These are phyloP conservation scores for Fusarium compactum DNA, from an alignment of 2,329 filamentous ascomycete species.

Conservation along the genomic window DNA sequence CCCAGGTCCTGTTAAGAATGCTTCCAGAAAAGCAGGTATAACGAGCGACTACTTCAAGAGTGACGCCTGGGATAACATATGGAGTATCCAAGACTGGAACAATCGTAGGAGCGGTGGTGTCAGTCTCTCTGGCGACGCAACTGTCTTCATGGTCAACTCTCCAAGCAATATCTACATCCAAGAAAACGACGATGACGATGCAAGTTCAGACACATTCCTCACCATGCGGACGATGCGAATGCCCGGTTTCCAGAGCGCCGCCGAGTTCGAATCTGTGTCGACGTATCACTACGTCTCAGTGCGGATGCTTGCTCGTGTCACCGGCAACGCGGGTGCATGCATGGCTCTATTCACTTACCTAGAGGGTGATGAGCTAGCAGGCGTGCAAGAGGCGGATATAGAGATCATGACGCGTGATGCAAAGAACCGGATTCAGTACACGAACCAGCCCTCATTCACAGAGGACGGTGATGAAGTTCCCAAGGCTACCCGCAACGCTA, in stretches of 20 bases:
- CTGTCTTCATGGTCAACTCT: constrained; percentile 56
- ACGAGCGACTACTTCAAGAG: constrained; percentile 57
- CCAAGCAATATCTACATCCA: constrained; percentile 62
- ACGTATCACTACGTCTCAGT: constrained; percentile 52
- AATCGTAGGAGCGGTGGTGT: constrained; percentile 53
- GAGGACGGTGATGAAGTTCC: constrained; percentile 58
- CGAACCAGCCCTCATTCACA: constrained; percentile 69
- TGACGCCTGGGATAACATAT: constrained; percentile 53
- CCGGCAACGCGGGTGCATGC: constrained; percentile 61
- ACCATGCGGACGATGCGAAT: constrained; percentile 62
- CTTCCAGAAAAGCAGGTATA: constrained; percentile 43
- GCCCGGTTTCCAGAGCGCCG: constrained; percentile 58
- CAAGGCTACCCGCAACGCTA: constrained; percentile 61
- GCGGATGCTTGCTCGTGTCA: constrained; percentile 64
- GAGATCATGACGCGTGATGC: constrained; percentile 64
- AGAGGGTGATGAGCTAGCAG: constrained; percentile 50
- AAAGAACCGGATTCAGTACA: constrained; percentile 63
- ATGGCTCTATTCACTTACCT: constrained; percentile 67
- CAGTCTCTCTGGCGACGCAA: constrained; percentile 44
- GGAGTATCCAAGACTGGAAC: constrained; percentile 57
- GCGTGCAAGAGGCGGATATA: constrained; percentile 65
- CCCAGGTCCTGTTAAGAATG: constrained; percentile 49
- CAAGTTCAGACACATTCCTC: constrained; percentile 56
- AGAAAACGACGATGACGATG: constrained; percentile 52
- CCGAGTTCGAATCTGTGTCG: constrained; percentile 59